Base-by-base conservation (phyloP, 257 asterid species). In the Datura wrightii region DNA sequence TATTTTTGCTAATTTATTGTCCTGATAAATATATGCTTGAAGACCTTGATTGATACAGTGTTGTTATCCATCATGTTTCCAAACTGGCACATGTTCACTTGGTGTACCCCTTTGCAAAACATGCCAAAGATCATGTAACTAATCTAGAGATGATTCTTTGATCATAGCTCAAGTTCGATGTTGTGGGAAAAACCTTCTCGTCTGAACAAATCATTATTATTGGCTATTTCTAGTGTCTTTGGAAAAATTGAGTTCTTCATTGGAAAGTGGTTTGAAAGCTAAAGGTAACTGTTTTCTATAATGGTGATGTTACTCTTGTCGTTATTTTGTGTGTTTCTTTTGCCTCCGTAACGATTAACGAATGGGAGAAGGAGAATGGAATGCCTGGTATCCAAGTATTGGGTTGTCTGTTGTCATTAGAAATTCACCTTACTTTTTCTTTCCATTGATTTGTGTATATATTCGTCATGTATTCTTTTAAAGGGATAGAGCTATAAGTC, bases 181-280 rank as follows among this genome's bases (percentile, higher is more conserved):
- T 69, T 39, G 14, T 69, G 53, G 34, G 52, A 48, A 69, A 69
- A 18, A 39, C 78, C 52, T 69, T 69, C 78, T 39, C 78, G 16
- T 69, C 39, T 15, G 34, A n/a, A 1, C 6, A 5, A 39, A 39
- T 39, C 53, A 69, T 69, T 69, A 69, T 52, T 69, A 69, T 39
- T 69, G 34, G 50, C 14, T 69, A 69, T 69, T 59, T 59, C 34
- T 52, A 39, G 34, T 16, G 78, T 52, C 76, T 69, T 16, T 5
- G 78, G 50, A 39, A 10, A 69, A 2, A 6, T 67, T 67, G 52
- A 15, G 4, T 24, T 62, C 69, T 62, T 69, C 78, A 39, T 69
- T 39, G 15, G 14, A 4, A 69, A 70, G 1, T 70, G 53, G 52
- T 70, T 19, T 70, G 41, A 41, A 31, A 70, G 54, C 79, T 41